phyloP scores from a whole-genome alignment of 2,329 filamentous ascomycete species.

The Ascochyta fabae region DNA sequence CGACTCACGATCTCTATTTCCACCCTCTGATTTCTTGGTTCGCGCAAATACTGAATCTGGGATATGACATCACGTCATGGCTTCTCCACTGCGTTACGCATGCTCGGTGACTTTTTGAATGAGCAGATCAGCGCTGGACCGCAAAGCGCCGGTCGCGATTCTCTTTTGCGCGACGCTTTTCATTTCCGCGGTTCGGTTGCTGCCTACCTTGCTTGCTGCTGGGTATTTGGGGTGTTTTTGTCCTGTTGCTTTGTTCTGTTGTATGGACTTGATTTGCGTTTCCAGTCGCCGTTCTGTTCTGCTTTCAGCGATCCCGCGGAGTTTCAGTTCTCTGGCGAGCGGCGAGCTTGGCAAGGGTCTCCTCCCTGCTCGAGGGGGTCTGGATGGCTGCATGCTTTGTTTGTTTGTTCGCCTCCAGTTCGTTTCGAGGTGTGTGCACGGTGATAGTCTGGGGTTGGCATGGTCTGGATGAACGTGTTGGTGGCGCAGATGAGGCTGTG shows the following conservation, averaged over 20 bases:
- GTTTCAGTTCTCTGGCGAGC: neutral
- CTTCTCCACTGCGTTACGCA: slow-evolving; percentile 11
- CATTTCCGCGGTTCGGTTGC: no score
- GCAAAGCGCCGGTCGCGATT: neutral
- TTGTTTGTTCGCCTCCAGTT: slow-evolving; percentile 1
- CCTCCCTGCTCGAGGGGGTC: neutral
- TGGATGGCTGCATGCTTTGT: neutral
- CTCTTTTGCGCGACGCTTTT: neutral
- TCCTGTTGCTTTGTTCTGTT: neutral
- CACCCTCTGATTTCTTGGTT: neutral
- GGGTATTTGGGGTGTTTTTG: no score
- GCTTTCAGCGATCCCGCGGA: neutral
- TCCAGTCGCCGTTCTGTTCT: no score
- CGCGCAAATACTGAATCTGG: no score
- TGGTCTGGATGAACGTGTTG: neutral
- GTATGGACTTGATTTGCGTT: no score
- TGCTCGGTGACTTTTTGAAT: neutral
- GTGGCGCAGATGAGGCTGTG: slow-evolving; percentile 11
- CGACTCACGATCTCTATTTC: slow-evolving; percentile 1
- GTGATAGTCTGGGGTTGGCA: slow-evolving; percentile 1
- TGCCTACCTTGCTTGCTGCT: no score
- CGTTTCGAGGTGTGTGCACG: neutral
- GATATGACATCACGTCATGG: slow-evolving; percentile 4
- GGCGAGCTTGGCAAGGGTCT: neutral
- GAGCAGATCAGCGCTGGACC: neutral